Evolutionary conservation across 75 land plant species (phyloP).

Genomic region (Gnetum montanum): DNA sequence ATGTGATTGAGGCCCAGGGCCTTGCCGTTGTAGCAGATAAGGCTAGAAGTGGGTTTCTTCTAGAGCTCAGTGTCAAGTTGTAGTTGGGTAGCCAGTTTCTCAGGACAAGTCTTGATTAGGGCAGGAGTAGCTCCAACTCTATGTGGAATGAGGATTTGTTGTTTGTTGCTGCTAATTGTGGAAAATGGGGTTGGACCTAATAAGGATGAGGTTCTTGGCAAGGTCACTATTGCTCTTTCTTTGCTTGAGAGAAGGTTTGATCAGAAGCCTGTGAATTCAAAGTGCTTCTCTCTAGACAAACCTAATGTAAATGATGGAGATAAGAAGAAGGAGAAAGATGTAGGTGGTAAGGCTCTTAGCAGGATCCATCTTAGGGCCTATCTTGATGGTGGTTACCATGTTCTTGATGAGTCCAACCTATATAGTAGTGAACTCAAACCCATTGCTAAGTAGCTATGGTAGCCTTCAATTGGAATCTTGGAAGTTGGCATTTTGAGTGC

Average conservation of each 20-base stretch:
- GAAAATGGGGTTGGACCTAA: slow-evolving; percentile 35
- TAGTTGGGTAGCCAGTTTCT: slow-evolving; percentile 40
- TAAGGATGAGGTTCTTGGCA: slow-evolving; percentile 39
- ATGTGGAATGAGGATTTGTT: slow-evolving; percentile 67
- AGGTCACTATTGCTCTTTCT: slow-evolving; percentile 19
- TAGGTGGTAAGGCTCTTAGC: slow-evolving; percentile 28
- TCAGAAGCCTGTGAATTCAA: slow-evolving; percentile 21
- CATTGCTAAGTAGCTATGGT: slow-evolving; percentile 42
- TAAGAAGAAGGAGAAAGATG: slow-evolving; percentile 21
- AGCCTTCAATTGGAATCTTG: slow-evolving; percentile 33
- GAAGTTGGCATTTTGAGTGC: no score
- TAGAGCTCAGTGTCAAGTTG: slow-evolving; percentile 40
- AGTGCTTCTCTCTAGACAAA: slow-evolving; percentile 45
- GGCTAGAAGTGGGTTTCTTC: slow-evolving; percentile 23
- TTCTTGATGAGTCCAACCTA: slow-evolving; percentile 46
- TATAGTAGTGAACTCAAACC: slow-evolving; percentile 47
- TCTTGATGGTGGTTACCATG: slow-evolving; percentile 60
- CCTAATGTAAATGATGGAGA: slow-evolving; percentile 12
- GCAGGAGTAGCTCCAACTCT: slow-evolving; percentile 25
- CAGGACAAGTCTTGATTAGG: slow-evolving; percentile 22
- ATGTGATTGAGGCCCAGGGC: slow-evolving; percentile 63
- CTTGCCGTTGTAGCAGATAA: slow-evolving; percentile 16
- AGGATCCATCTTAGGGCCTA: slow-evolving; percentile 39
- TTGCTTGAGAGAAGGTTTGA: slow-evolving; percentile 33
- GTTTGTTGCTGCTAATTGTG: slow-evolving; percentile 42